Conservation (phyloP, 1,139 yeast species). For the Pichia sp. region DNA sequence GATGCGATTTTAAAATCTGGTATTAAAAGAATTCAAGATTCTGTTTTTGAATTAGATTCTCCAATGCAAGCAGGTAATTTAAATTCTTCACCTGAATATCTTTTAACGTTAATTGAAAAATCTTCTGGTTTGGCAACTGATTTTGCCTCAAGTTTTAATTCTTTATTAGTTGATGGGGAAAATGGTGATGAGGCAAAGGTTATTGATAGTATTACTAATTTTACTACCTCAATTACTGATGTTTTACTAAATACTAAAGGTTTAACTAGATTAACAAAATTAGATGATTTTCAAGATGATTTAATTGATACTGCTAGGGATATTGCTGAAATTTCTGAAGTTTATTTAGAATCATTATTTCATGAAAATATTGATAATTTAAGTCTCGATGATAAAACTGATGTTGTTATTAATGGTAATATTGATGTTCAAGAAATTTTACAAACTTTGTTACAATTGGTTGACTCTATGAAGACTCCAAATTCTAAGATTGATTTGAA, state of each 20-base stretch:
- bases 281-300: slow-evolving; percentile 47
- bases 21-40: slow-evolving; percentile 66
- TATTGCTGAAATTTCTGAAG: slow-evolving; percentile 56
- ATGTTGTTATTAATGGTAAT: slow-evolving; percentile 69
- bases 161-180: slow-evolving; percentile 72
- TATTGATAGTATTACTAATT: slow-evolving; percentile 60
- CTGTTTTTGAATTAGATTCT: slow-evolving; percentile 65
- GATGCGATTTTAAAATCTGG: slow-evolving; percentile 71
- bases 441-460: slow-evolving; percentile 50
- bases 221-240: slow-evolving; percentile 61
- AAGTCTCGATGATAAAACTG: slow-evolving; percentile 59
- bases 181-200: slow-evolving; percentile 64
- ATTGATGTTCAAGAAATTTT: slow-evolving; percentile 66
- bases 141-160: slow-evolving; percentile 74
- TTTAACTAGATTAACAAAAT: slow-evolving; percentile 44
- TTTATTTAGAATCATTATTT: slow-evolving; percentile 54
- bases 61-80: slow-evolving; percentile 83
- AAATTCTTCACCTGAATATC: slow-evolving; percentile 67
- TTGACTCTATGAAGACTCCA: slow-evolving; percentile 53
- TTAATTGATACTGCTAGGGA: slow-evolving; percentile 47
- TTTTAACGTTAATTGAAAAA: slow-evolving; percentile 65
- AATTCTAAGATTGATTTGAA: slow-evolving; percentile 26
- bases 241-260: slow-evolving; percentile 70
- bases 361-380: slow-evolving; percentile 47
- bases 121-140: slow-evolving; percentile 71